A percentile compares a stretch with the other conserved stretches of the same genome.
Conservation (phyloP, 257 asterid species). For the Verbascum thapsus region DNA sequence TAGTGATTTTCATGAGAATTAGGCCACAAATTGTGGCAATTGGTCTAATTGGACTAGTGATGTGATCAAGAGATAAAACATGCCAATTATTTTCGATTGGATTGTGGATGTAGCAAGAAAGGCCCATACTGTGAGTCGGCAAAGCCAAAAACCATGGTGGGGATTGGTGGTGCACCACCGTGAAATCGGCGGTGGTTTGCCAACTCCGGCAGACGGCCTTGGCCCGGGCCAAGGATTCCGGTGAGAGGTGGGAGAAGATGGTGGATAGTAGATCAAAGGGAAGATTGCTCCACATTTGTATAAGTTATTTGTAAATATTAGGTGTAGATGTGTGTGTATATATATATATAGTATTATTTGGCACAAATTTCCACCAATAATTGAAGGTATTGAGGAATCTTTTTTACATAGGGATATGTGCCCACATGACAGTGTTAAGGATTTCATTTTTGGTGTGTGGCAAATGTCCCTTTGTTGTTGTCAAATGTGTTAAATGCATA, state of each 20-base stretch:
- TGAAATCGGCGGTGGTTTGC: conserved; percentile 40
- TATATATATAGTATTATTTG: not conserved
- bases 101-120: conserved; percentile 56
- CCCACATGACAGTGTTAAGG: conserved; percentile 32
- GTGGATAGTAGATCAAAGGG: conserved; percentile 62
- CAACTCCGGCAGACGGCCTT: conserved; percentile 62
- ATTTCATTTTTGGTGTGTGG: not conserved
- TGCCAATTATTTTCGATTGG: conserved; percentile 52
- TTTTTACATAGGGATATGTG: conserved; percentile 47
- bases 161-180: conserved; percentile 28
- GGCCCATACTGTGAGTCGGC: conserved; percentile 46
- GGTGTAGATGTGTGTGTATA: not conserved
- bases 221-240: conserved; percentile 72
- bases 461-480: not conserved
- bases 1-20: conserved; percentile 42
- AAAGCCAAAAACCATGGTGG: conserved; percentile 74
- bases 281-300: conserved; percentile 67
- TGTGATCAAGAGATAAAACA: conserved; percentile 39
- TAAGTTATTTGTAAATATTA: not conserved
- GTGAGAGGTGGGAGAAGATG: conserved; percentile 70
- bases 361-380: conserved; percentile 11
- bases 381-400: conserved; percentile 1
- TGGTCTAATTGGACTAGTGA: conserved; percentile 41
- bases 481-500: too few relatives aligned
- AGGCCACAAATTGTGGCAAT: conserved; percentile 53